A percentile compares a stretch with the other conserved stretches of the same genome.
These are phyloP conservation scores for Friedmanniomyces simplex DNA, from an alignment of 495 filamentous ascomycete species.

Conservation along the genomic window DNA sequence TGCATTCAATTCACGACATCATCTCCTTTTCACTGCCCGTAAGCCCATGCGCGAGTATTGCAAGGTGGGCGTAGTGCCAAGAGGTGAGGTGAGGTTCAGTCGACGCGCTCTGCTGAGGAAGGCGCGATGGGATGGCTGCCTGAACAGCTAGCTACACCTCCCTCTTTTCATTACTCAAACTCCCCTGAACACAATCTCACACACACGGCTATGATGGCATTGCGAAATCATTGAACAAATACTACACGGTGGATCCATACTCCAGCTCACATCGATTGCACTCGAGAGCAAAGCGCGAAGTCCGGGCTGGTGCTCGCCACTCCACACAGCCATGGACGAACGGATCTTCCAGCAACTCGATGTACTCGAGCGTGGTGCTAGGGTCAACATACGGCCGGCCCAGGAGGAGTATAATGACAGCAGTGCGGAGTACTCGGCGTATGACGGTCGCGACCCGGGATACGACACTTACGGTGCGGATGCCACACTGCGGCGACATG, in stretches of 20 bases:
- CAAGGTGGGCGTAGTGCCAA: too few species aligned
- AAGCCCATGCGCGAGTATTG: too few species aligned
- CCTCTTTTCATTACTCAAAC: neutral
- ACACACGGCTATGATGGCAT: neutral
- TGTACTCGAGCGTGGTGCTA: conserved; percentile 10
- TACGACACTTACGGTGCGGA: neutral
- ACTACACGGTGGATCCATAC: too few species aligned
- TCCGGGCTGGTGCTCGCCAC: neutral
- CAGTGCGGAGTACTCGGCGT: conserved; percentile 4
- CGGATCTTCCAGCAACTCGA: conserved; percentile 19
- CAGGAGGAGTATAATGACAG: conserved; percentile 1
- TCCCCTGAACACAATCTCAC: neutral
- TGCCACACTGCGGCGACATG: neutral
- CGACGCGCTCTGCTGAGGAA: neutral
- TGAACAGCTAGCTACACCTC: neutral
- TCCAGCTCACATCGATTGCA: too few species aligned
- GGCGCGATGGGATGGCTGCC: neutral
- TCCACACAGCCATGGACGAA: conserved; percentile 8
- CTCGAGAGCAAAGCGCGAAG: too few species aligned
- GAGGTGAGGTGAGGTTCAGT: too few species aligned
- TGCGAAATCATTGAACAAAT: too few species aligned
- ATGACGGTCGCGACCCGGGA: neutral
- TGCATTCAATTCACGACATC: too few species aligned
- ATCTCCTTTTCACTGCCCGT: too few species aligned
- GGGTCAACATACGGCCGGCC: neutral